Evolutionary conservation across 2,329 filamentous ascomycete genomes (phyloP), one percentile per base, ranked within the genome.

Genomic region (Waltergamsia citrina): DNA sequence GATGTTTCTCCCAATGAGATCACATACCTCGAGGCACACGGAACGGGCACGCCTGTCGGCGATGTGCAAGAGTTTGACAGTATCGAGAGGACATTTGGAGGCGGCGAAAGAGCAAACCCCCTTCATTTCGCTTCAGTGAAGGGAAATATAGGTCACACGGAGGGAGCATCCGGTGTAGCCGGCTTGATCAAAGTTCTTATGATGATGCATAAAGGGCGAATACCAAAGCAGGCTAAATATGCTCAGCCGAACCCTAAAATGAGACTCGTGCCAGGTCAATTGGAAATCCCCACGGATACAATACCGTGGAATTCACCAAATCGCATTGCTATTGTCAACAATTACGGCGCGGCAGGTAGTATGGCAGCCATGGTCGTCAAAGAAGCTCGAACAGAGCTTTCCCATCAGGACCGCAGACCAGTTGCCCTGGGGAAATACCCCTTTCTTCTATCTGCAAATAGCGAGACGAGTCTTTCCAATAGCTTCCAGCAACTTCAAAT

Each of bases 61-160:
- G 65, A 69, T 39, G 57, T 60, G 0, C 50, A 54, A n/a, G 65
- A 68, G 41, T 57, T 79, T 18, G 15, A 18, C 10, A 65, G 51
- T 74, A 4, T 38, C 17, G n/a, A n/a, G 9, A 14, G 20, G 4
- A 32, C 17, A 6, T 22, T 38, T 25, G 31, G 30, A 12, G 31
- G 35, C 5, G 71, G 68, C 2, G 10, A 10, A 7, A 23, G 23
- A 5, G 15, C 15, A 4, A 9, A 22, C 14, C 15, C 27, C 10
- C 32, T 38, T n/a, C 50, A 62, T 36, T 43, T 73, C 4, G 67
- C 68, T 1, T 57, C 66, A 1, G 58, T 63, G 5, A 74, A 74
- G 38, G 49, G 63, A 1, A 68, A 68, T 33, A 62, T 58, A 0
- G 60, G 59, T 28, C 36, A 37, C 1, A 31, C 34, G 3, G 46